A percentile compares a stretch with the other conserved stretches of the same genome.
phyloP scores from a whole-genome alignment of 176 grass and related monocot species.

The Hsuehochloa calcarea region DNA sequence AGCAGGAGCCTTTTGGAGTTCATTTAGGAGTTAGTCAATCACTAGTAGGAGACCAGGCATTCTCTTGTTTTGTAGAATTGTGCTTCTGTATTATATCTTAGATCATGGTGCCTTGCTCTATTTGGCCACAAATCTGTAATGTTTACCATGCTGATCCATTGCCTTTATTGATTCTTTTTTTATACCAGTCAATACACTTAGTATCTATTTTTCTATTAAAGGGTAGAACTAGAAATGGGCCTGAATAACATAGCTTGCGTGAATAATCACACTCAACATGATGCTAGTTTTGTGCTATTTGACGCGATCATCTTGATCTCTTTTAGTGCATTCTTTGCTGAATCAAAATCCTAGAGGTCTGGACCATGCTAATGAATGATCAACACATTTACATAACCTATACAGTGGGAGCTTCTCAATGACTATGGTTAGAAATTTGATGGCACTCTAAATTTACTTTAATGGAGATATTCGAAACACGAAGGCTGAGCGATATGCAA shows the following conservation, averaged over 20 bases:
- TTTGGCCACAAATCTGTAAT: constrained; percentile 35
- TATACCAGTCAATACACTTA: background rate
- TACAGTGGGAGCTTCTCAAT: background rate
- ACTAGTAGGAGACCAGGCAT: constrained; percentile 20
- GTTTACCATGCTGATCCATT: constrained; percentile 28
- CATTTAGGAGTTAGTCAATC: constrained; percentile 34
- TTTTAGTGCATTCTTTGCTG: background rate
- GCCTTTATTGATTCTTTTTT: background rate
- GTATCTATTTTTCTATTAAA: background rate
- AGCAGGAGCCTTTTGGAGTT: background rate
- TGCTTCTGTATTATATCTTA: constrained; percentile 50
- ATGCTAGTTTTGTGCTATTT: background rate
- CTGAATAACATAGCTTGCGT: background rate
- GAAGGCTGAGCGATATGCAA: background rate
- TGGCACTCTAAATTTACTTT: background rate
- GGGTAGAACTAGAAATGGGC: background rate
- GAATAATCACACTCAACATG: background rate
- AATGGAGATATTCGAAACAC: background rate
- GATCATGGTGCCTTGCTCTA: constrained; percentile 20
- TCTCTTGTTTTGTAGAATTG: constrained; percentile 40
- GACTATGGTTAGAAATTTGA: background rate
- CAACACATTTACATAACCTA: background rate
- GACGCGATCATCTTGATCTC: background rate
- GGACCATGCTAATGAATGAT: background rate
- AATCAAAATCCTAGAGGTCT: background rate